These are phyloP conservation scores for Akanthomyces muscarius DNA, from an alignment of 2,329 filamentous ascomycete species.

Conservation along the genomic window DNA sequence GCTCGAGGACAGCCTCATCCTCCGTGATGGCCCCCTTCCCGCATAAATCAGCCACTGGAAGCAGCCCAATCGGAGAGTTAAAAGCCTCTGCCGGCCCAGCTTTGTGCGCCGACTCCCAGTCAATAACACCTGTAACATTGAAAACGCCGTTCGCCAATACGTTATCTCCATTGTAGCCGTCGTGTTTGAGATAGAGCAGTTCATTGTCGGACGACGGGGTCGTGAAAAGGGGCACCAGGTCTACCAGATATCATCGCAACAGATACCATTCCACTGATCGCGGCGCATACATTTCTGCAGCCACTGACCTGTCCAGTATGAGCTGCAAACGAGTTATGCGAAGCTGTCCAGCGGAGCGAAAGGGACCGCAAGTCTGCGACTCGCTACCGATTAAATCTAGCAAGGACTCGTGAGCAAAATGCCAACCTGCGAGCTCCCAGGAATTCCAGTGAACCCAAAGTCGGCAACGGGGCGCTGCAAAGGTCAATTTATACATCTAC, in stretches of 20 bases:
- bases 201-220: conserved; percentile 23
- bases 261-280: conserved; percentile 35
- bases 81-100: background rate
- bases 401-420: conserved; percentile 36
- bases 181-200: conserved; percentile 43
- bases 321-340: conserved; percentile 30
- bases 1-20: conserved; percentile 38
- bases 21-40: conserved; percentile 33
- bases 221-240: conserved; percentile 29
- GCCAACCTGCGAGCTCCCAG: conserved; percentile 28
- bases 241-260: conserved; percentile 39
- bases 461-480: conserved; percentile 32
- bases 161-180: conserved; percentile 26
- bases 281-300: conserved; percentile 34
- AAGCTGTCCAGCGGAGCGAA: conserved; percentile 32
- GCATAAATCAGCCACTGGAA: conserved; percentile 40
- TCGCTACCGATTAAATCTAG: conserved; percentile 29
- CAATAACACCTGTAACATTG: conserved; percentile 7
- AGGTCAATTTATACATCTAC: conserved; percentile 36
- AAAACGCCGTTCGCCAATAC: background rate
- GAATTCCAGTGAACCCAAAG: conserved; percentile 34
- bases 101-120: conserved; percentile 11
- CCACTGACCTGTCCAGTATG: conserved; percentile 35
- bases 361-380: conserved; percentile 33
- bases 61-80: conserved; percentile 22